phyloP scores from a whole-genome alignment of 2,329 filamentous ascomycete species.

The Aureobasidium sp. region DNA sequence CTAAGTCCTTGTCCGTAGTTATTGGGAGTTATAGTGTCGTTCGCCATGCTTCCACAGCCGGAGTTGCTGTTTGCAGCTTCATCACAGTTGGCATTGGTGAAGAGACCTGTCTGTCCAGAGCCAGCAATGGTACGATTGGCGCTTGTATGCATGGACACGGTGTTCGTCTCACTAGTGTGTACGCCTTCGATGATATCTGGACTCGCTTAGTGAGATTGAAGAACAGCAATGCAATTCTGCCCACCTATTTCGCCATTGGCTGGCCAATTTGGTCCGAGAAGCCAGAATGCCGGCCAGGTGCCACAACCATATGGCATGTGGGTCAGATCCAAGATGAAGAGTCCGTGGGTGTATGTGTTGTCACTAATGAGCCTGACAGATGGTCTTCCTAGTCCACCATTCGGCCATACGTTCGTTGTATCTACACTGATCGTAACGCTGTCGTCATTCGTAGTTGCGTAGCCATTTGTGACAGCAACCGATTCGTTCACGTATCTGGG shows the following conservation, averaged over 20 bases:
- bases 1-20: slow-evolving; percentile 27
- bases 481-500: slow-evolving; percentile 31
- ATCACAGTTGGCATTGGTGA: slow-evolving; percentile 24
- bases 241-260: slow-evolving; percentile 25
- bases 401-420: slow-evolving; percentile 34
- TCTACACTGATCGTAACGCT: slow-evolving; percentile 27
- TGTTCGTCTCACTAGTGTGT: slow-evolving; percentile 21
- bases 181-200: slow-evolving; percentile 30
- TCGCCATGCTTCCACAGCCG: slow-evolving; percentile 24
- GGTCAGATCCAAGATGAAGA: slow-evolving; percentile 30
- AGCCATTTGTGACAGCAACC: slow-evolving; percentile 27
- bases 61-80: slow-evolving; percentile 18
- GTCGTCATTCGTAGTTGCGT: slow-evolving; percentile 17
- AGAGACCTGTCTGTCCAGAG: slow-evolving; percentile 21
- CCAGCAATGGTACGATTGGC: slow-evolving; percentile 24
- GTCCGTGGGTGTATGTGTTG: slow-evolving; percentile 29
- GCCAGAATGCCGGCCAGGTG: slow-evolving; percentile 35
- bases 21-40: slow-evolving; percentile 19
- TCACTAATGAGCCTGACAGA: slow-evolving; percentile 28
- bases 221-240: background rate
- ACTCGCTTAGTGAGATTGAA: background rate
- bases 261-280: slow-evolving; percentile 38
- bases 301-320: slow-evolving; percentile 32
- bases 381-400: slow-evolving; percentile 24
- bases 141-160: slow-evolving; percentile 25